These are phyloP conservation scores for Royoungia palumana DNA, from an alignment of 768 basidiomycete genomes.

Conservation along the genomic window DNA sequence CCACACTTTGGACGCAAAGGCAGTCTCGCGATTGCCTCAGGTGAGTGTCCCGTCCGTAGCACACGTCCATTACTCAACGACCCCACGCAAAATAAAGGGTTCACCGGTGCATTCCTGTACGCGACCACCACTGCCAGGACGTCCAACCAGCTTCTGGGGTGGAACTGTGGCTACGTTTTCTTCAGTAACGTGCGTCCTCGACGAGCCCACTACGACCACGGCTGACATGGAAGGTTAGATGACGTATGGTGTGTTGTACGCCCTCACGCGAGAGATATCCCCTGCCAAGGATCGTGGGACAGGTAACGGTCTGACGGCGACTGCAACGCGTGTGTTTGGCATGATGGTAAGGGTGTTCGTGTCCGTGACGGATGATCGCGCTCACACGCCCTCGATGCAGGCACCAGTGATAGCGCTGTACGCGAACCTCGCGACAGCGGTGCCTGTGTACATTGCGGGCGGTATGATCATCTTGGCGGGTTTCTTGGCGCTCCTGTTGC, in stretches of 20 bases:
- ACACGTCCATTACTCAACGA: conserved; percentile 41
- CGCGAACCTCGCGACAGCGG: conserved; percentile 58
- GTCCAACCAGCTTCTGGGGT: conserved; percentile 65
- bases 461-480: conserved; percentile 62
- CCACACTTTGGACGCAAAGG: conserved; percentile 64
- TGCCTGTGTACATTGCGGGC: conserved; percentile 71
- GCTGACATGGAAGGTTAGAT: conserved; percentile 37
- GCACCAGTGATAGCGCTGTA: conserved; percentile 72
- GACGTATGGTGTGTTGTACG: conserved; percentile 76
- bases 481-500: conserved; percentile 56
- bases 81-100: conserved; percentile 47
- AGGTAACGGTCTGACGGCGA: conserved; percentile 62
- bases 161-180: conserved; percentile 78
- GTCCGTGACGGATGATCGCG: no score
- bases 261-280: conserved; percentile 67
- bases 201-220: not conserved
- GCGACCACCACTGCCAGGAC: conserved; percentile 71
- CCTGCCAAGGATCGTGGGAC: conserved; percentile 72
- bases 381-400: conserved; percentile 28
- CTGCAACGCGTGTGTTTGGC: conserved; percentile 62
- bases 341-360: conserved; percentile 49
- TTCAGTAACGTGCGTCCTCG: conserved; percentile 47
- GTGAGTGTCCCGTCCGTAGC: conserved; percentile 38
- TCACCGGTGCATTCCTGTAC: conserved; percentile 75
- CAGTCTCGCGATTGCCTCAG: conserved; percentile 59